Evolutionary conservation across 352 stramenopile genomes (phyloP), one percentile per base, ranked within the genome.

Genomic region (Globisporangium viniferum): DNA sequence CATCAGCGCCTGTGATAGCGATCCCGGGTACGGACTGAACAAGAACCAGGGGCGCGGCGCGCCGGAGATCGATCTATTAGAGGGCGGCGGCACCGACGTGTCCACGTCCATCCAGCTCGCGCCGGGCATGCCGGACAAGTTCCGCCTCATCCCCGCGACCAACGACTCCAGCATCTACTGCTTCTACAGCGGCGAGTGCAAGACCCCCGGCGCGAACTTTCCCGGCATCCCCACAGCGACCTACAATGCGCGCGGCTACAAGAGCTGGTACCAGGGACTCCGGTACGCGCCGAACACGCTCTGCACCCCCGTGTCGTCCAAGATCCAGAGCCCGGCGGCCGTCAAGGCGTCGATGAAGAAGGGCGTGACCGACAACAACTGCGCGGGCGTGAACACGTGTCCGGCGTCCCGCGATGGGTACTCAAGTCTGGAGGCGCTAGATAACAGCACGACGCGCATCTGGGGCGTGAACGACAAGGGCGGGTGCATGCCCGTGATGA

Each of bases 31-130:
- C 72, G 95, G 94, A 0, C 72, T 99, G 75, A 89, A 98, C 79
- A 77, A 88, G 4, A 82, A 89, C 55, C 73, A 89, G 36, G 96
- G 96, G 18, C 84, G 96, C 10, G 96, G 96, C 59, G 92, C 94
- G 39, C 94, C 95, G 0, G 96, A 99, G 75, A 98, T 99, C 72
- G 96, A 99, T 80, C 80, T 99, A 18, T 76, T 99, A 27, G 96
- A 99, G 88, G 92, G 82, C 41, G 82, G 81, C 27, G 84, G 82
- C 2, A 68, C 77, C 15, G 84, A 73, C 1, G 88, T 91, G 58
- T 91, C 82, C 39, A 90, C 82, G 12, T 92, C 84, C 0, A 87
- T 92, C 56, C 84, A 91, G 71, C 84, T 92, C 35, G 84, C 78
- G 0, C 84, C 84, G 0, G 82, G 82, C 59, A 58, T 64, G 10